A percentile compares a stretch with the other conserved stretches of the same genome.
These are phyloP conservation scores for Eucalyptus pauciflora DNA, from an alignment of 345 rosid species.

Conservation along the genomic window DNA sequence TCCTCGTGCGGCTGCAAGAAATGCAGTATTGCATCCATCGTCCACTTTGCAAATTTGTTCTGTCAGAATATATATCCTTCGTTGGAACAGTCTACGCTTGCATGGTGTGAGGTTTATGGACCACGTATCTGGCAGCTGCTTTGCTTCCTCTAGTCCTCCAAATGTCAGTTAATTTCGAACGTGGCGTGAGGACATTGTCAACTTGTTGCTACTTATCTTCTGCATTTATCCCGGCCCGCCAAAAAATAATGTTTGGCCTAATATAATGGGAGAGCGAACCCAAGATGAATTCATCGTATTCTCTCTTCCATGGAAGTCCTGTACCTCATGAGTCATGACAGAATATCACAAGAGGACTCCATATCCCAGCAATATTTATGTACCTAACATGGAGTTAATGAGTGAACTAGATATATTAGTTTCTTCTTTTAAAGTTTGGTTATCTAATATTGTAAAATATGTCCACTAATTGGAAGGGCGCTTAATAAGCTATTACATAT, in stretches of 20 bases:
- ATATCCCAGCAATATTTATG: not conserved
- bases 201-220: not conserved
- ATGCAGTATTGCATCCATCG: too few relatives aligned
- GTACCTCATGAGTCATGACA: not conserved
- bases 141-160: not conserved
- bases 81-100: too few relatives aligned
- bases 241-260: not conserved
- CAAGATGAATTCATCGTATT: not conserved
- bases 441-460: not conserved
- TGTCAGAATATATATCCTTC: too few relatives aligned
- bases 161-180: not conserved
- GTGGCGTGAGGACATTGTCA: not conserved
- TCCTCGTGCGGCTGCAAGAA: too few relatives aligned
- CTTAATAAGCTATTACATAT: not conserved
- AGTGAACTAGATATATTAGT: not conserved
- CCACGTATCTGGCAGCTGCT: too few relatives aligned
- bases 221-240: not conserved
- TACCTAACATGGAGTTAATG: not conserved
- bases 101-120: too few relatives aligned
- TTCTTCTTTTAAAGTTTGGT: not conserved
- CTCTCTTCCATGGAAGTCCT: not conserved
- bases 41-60: too few relatives aligned
- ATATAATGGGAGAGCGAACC: not conserved
- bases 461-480: not conserved
- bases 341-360: not conserved